Evolutionary conservation across 2,329 filamentous ascomycete species (phyloP).

Genomic region (Camillea tinctor): DNA sequence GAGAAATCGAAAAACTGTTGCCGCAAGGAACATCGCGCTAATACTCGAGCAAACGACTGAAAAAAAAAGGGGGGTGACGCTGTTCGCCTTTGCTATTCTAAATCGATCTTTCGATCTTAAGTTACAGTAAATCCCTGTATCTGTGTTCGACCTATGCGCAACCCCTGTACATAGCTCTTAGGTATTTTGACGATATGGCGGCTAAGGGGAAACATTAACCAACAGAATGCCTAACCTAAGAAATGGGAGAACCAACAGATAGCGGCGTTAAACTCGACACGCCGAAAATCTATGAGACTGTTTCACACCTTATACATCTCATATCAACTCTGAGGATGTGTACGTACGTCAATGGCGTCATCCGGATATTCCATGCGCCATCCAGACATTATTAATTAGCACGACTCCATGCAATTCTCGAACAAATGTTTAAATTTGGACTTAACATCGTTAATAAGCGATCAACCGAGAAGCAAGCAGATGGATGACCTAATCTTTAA

Average conservation of each 20-base stretch:
- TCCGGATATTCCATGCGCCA: background rate
- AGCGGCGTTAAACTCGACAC: background rate
- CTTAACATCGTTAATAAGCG: background rate
- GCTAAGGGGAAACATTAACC: slow-evolving; percentile 11
- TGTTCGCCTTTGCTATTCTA: background rate
- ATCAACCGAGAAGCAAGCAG: background rate
- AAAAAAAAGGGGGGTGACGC: background rate
- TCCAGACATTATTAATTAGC: background rate
- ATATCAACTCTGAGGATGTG: background rate
- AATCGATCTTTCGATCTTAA: background rate
- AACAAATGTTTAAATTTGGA: background rate
- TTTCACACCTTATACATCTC: background rate
- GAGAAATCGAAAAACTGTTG: background rate
- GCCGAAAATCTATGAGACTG: background rate
- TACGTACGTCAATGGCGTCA: background rate
- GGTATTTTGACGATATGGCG: slow-evolving; percentile 8
- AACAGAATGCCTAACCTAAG: slow-evolving; percentile 7
- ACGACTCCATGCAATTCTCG: background rate
- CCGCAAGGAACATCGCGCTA: background rate
- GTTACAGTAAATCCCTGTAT: slow-evolving; percentile 10
- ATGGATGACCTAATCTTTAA: slow-evolving; percentile 1
- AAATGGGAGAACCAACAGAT: too few relatives aligned
- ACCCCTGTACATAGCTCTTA: slow-evolving; percentile 16
- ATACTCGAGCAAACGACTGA: background rate
- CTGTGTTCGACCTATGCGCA: slow-evolving; percentile 10